Evolutionary conservation across 2,329 filamentous ascomycete species (phyloP).

Genomic region (Plenodomus biglobosus): DNA sequence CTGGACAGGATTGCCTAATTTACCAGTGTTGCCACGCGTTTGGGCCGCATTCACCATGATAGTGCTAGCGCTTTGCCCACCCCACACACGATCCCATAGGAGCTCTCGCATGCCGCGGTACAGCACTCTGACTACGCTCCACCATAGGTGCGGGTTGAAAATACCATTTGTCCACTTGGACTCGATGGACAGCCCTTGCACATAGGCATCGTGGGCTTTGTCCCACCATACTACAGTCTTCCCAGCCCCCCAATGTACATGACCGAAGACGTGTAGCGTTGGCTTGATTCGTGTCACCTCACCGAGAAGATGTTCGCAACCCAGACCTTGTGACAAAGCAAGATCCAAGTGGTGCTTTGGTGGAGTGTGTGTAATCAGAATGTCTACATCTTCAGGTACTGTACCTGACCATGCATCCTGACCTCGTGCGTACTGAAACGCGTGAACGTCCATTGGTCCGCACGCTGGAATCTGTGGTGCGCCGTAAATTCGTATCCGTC

Average conservation of each 20-base stretch:
- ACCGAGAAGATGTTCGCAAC: constrained; percentile 68
- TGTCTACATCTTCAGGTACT: constrained; percentile 71
- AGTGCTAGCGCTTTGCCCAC: constrained; percentile 53
- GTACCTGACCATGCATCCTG: constrained; percentile 71
- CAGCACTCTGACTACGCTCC: constrained; percentile 54
- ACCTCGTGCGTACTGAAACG: constrained; percentile 71
- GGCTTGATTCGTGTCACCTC: constrained; percentile 77
- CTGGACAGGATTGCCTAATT: constrained; percentile 52
- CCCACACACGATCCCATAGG: constrained; percentile 63
- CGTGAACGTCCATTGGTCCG: constrained; percentile 67
- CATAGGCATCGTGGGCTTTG: constrained; percentile 69
- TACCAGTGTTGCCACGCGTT: constrained; percentile 52
- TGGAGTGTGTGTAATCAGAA: constrained; percentile 80
- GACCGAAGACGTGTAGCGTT: constrained; percentile 78
- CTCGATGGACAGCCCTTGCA: constrained; percentile 58
- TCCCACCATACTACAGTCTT: constrained; percentile 73
- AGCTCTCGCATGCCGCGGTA: constrained; percentile 58
- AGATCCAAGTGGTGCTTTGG: constrained; percentile 71
- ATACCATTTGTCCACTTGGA: constrained; percentile 43
- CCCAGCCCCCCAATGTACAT: constrained; percentile 77
- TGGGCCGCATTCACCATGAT: constrained; percentile 64
- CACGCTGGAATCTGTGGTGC: constrained; percentile 77
- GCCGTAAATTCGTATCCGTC: constrained; percentile 73
- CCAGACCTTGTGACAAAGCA: constrained; percentile 61
- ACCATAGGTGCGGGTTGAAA: constrained; percentile 50